Evolutionary conservation across 2,329 filamentous ascomycete genomes (phyloP).

Genomic region (Penicillium thymicola): DNA sequence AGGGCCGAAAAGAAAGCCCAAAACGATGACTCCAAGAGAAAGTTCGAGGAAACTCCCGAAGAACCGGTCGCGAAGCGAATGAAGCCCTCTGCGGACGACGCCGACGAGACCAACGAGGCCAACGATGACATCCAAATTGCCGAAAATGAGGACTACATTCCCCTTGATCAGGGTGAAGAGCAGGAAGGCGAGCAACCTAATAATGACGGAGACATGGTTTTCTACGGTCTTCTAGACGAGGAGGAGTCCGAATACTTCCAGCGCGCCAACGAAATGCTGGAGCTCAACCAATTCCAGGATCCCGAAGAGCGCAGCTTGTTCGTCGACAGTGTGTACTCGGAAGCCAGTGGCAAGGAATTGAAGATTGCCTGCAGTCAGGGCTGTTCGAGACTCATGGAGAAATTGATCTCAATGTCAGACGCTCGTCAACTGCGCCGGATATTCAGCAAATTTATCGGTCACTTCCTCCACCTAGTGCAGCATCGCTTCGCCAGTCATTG

Average conservation of each 20-base stretch:
- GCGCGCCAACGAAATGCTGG: constrained; percentile 81
- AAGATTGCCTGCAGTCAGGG: constrained; percentile 96
- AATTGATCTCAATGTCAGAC: constrained; percentile 77
- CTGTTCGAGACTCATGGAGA: constrained; percentile 88
- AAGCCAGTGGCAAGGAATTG: constrained; percentile 87
- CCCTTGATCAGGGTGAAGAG: constrained; percentile 30
- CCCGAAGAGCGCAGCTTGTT: constrained; percentile 69
- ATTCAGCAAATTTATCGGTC: constrained; percentile 78
- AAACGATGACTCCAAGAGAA: constrained; percentile 38
- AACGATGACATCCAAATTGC: constrained; percentile 18
- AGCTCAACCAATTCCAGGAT: constrained; percentile 80
- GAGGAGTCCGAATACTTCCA: constrained; percentile 96
- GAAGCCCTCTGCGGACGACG: constrained; percentile 29
- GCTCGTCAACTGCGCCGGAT: constrained; percentile 78
- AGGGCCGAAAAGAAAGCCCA: constrained; percentile 42
- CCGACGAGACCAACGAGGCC: constrained; percentile 14
- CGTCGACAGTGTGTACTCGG: constrained; percentile 77
- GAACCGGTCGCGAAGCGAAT: constrained; percentile 38
- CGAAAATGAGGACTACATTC: constrained; percentile 37
- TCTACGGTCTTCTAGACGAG: constrained; percentile 89
- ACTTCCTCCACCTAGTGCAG: constrained; percentile 86
- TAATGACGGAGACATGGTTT: constrained; percentile 60
- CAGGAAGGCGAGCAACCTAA: constrained; percentile 25
- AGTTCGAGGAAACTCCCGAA: constrained; percentile 35
- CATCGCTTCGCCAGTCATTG: constrained; percentile 97